Conservation (phyloP, 495 filamentous ascomycete genomes). For the Trichoderma reesei region DNA sequence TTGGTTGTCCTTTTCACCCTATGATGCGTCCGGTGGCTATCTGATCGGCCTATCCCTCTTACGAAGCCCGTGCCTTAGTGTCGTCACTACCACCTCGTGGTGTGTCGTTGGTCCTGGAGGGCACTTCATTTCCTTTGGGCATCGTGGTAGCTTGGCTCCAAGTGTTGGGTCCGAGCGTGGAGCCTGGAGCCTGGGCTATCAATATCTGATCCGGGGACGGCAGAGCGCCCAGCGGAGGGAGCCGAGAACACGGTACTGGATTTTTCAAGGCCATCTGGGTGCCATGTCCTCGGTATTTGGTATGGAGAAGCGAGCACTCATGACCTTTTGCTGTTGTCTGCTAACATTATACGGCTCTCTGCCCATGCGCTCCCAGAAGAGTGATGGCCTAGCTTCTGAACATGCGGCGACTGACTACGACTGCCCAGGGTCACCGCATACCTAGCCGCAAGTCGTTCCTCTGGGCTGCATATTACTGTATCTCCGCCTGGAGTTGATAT, state of each 20-base stretch:
- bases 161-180: neutral
- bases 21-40: neutral
- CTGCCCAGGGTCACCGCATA: neutral
- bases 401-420: neutral
- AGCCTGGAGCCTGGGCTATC: neutral
- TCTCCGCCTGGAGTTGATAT: neutral
- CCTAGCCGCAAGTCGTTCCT: neutral
- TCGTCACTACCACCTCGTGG: neutral
- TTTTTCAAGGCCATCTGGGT: neutral
- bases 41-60: neutral
- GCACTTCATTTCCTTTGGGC: no score
- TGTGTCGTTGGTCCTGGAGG: neutral
- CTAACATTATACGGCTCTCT: neutral
- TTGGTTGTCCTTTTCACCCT: neutral
- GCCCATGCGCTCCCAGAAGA: neutral
- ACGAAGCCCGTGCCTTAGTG: neutral
- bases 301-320: neutral
- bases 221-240: neutral
- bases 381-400: neutral
- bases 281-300: neutral
- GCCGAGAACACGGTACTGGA: slow-evolving; percentile 1
- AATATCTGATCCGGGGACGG: neutral
- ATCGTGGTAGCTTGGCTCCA: neutral
- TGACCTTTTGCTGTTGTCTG: neutral
- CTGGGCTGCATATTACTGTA: neutral